phyloP scores from a whole-genome alignment of 768 basidiomycete species.

The Tulasnella calospora region DNA sequence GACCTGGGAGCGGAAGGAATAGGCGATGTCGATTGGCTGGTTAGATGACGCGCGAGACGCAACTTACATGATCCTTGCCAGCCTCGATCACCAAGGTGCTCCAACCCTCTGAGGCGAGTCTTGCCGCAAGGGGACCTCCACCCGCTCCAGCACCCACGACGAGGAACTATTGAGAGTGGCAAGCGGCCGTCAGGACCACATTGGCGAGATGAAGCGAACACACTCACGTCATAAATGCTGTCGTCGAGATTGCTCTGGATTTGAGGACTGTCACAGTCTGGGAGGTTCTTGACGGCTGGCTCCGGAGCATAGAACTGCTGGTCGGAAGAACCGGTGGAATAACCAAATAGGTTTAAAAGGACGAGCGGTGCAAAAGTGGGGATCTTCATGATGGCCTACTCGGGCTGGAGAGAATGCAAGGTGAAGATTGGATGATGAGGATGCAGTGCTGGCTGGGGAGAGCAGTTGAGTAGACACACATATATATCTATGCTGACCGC shows the following conservation, averaged over 20 bases:
- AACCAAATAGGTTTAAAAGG: background rate
- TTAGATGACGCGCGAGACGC: background rate
- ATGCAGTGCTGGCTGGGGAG: background rate
- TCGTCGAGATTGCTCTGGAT: background rate
- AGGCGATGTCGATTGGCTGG: background rate
- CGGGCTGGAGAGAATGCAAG: too few relatives aligned
- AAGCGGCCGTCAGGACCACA: background rate
- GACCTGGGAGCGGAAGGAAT: slow-evolving; percentile 2
- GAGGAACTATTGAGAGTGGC: background rate
- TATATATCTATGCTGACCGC: background rate
- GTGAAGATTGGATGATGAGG: background rate
- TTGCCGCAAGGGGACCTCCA: slow-evolving; percentile 14
- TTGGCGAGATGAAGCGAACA: background rate
- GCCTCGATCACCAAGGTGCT: slow-evolving; percentile 16
- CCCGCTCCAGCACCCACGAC: slow-evolving; percentile 18
- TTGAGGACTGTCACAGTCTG: background rate
- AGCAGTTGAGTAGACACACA: background rate
- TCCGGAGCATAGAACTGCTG: background rate
- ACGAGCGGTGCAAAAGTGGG: background rate
- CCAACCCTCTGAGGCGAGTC: slow-evolving; percentile 12
- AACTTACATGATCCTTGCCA: slow-evolving; percentile 3
- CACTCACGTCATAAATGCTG: background rate
- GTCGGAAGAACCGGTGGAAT: background rate
- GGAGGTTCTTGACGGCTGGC: background rate
- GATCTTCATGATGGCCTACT: slow-evolving; percentile 12